A percentile compares a stretch with the other conserved stretches of the same genome.
phyloP scores from a whole-genome alignment of 1,139 yeast genomes.

The Hemisphaericaspora lyxosophila region DNA sequence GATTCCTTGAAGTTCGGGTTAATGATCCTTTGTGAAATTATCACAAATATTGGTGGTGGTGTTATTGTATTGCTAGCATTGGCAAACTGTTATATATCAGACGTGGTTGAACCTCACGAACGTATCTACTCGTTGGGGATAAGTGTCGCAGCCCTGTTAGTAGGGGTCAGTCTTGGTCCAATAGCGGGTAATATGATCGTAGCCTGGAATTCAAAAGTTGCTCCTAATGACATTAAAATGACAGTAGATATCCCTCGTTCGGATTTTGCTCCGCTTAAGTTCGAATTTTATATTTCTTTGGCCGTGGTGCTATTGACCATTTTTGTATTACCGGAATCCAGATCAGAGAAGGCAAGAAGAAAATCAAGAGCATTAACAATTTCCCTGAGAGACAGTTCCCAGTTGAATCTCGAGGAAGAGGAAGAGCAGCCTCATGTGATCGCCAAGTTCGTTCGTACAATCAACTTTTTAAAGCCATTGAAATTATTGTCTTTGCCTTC shows the following conservation, averaged over 20 bases:
- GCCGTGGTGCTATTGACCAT: constrained; percentile 29
- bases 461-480: constrained; percentile 49
- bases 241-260: constrained; percentile 11
- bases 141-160: constrained; percentile 54
- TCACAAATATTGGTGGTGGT: constrained; percentile 60
- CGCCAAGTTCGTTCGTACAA: constrained; percentile 5
- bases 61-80: constrained; percentile 49
- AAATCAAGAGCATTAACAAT: constrained; percentile 47
- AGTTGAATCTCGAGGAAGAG: constrained; percentile 7
- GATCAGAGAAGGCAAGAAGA: constrained; percentile 44
- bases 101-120: constrained; percentile 55
- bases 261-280: constrained; percentile 32
- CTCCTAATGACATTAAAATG: constrained; percentile 1
- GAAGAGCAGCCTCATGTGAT: constrained; percentile 1
- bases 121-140: constrained; percentile 59
- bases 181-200: constrained; percentile 47
- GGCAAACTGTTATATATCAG: constrained; percentile 61
- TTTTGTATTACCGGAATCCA: constrained; percentile 57
- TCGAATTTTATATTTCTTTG: constrained; percentile 27
- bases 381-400: constrained; percentile 11
- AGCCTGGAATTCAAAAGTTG: constrained; percentile 16
- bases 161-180: constrained; percentile 69
- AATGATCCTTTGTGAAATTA: constrained; percentile 35
- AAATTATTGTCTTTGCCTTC: constrained; percentile 38
- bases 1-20: constrained; percentile 32